phyloP scores from a whole-genome alignment of 2,329 filamentous ascomycete species.

The Cercospora sp. region DNA sequence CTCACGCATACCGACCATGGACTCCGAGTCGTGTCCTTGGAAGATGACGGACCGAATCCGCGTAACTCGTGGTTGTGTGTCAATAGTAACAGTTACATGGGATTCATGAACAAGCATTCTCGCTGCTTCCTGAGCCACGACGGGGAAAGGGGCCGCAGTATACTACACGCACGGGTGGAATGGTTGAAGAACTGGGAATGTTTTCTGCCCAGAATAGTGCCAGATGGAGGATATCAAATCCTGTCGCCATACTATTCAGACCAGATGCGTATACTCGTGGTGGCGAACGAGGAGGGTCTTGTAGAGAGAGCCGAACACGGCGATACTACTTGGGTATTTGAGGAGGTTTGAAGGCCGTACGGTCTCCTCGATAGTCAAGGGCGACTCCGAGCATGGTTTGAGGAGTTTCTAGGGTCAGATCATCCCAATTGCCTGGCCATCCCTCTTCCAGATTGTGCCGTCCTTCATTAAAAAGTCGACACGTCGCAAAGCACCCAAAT shows the following conservation, averaged over 20 bases:
- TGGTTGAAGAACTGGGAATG: not conserved
- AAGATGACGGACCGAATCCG: not conserved
- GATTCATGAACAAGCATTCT: not conserved
- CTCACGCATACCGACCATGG: not conserved
- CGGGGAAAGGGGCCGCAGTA: not conserved
- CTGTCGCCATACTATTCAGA: not conserved
- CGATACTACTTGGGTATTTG: not conserved
- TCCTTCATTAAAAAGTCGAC: conserved; percentile 62
- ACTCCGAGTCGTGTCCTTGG: not conserved
- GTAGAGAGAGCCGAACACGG: not conserved
- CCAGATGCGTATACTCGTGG: not conserved
- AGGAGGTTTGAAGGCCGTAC: not conserved
- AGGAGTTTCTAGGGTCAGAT: not conserved
- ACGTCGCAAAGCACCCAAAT: conserved; percentile 47
- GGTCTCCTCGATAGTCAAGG: no score
- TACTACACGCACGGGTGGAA: not conserved
- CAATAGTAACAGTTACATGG: not conserved
- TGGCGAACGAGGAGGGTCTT: not conserved
- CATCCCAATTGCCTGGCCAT: conserved; percentile 32
- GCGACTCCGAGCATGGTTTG: no score
- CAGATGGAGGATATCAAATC: not conserved
- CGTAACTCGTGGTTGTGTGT: not conserved
- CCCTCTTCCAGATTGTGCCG: conserved; percentile 51
- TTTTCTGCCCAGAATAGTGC: not conserved
- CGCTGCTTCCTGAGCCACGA: not conserved